Evolutionary conservation across 2,329 filamentous ascomycete species (phyloP), one percentile per base, ranked within the genome.

Genomic region (Paraconiothyrium sp.): DNA sequence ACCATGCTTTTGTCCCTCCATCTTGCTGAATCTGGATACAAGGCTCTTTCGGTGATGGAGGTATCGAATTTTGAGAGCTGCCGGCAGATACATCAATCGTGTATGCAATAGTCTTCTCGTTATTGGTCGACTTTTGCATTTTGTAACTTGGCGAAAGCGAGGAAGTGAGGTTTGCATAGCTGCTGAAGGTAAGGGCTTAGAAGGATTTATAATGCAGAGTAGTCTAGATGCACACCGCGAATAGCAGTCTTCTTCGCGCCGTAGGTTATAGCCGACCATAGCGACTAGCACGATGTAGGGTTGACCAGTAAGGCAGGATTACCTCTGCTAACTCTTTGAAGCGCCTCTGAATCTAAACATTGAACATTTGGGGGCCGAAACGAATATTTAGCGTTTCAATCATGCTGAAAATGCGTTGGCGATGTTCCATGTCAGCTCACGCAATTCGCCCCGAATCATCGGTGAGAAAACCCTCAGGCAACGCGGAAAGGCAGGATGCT

Each of bases 1-100:
- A 39, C 62, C 62, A 65, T 16, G 56, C 62, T 35, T 34, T 60
- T 5, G 51, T 11, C 9, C 60, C 62, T 22, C 62, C 57, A 54
- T 65, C 62, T 56, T 65, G 59, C n/a, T 35, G 37, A 48, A 58
- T 41, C 8, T 34, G 22, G 20, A 20, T 20, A 20, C 1, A 20
- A 20, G 37, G 7, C 30, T 56, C 54, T 24, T 51, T 22, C 10
- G 27, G 20, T 48, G 24, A 10, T 16, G 30, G 11, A 10, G 32
- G 16, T 35, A 56, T 30, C 8, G 47, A 51, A 41, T 13, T 14
- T 16, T 56, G 37, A 22, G 51, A 50, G 24, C 32, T 24, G 13
- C 44, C n/a, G 8, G 4, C 27, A 8, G 44, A 37, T n/a, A 27
- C 14, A 16, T 56, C 54, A 10, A 24, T 56, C 4, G 30, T n/a